A percentile compares a stretch with the other conserved stretches of the same genome.
phyloP scores from a whole-genome alignment of 495 filamentous ascomycete genomes.

The Astrothelium subdiscretum region DNA sequence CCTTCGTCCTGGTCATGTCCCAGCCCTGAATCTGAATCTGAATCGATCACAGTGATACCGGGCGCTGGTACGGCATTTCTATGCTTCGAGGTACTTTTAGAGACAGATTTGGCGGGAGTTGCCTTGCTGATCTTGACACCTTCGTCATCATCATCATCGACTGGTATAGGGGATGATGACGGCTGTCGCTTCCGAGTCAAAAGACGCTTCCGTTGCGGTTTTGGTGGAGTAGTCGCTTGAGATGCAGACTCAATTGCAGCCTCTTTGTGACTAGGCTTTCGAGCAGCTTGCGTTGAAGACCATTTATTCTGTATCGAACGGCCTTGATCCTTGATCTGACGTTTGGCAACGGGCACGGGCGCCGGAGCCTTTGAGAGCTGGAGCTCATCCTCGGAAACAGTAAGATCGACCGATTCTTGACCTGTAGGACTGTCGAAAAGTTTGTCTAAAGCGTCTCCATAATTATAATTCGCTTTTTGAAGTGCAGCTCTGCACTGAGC shows the following conservation, averaged over 20 bases:
- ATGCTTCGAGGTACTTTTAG: neutral
- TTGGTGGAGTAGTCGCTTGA: neutral
- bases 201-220: neutral
- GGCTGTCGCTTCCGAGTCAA: neutral
- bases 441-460: slow-evolving; percentile 44
- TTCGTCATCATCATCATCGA: neutral
- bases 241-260: neutral
- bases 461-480: slow-evolving; percentile 39
- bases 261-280: neutral
- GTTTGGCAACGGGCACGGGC: slow-evolving; percentile 26
- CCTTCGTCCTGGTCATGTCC: slow-evolving; percentile 32
- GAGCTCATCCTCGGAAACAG: slow-evolving; percentile 28
- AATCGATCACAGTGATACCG: slow-evolving; percentile 30
- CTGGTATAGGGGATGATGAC: neutral
- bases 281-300: slow-evolving; percentile 33
- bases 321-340: slow-evolving; percentile 46
- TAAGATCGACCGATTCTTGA: slow-evolving; percentile 22
- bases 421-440: slow-evolving; percentile 18
- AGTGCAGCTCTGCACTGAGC: slow-evolving; percentile 42
- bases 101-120: neutral
- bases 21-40: slow-evolving; percentile 46
- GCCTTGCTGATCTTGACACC: neutral
- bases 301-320: slow-evolving; percentile 52
- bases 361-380: slow-evolving; percentile 14
- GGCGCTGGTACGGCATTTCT: neutral